A percentile compares a stretch with the other conserved stretches of the same genome.
These are phyloP conservation scores for Sugiyamaella marilandica DNA, from an alignment of 805 yeast species.

Conservation along the genomic window DNA sequence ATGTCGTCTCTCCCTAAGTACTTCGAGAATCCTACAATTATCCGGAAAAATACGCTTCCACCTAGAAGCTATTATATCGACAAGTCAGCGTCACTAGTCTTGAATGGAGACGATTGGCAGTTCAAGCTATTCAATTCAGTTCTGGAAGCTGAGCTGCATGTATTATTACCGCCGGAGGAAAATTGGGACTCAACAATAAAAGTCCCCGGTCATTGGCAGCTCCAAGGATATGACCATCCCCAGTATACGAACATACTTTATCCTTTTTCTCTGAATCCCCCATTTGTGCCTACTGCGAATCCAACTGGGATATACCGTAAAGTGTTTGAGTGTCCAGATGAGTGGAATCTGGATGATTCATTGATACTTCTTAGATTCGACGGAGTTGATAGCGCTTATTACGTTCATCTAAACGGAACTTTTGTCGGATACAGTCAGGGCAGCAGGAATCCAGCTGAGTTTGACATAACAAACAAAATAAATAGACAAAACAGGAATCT, in stretches of 20 bases:
- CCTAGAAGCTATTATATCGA: constrained; percentile 20
- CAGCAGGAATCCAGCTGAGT: constrained; percentile 35
- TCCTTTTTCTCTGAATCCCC: constrained; percentile 35
- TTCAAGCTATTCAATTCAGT: constrained; percentile 17
- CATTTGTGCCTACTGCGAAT: constrained; percentile 32
- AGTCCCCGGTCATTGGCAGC: constrained; percentile 39
- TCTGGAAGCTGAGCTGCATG: background rate
- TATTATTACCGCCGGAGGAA: background rate
- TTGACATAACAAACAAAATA: constrained; percentile 23
- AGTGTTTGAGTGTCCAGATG: constrained; percentile 21
- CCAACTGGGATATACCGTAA: constrained; percentile 35
- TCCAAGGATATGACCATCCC: constrained; percentile 35
- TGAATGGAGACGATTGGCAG: constrained; percentile 29
- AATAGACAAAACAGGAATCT: constrained; percentile 14
- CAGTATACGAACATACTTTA: constrained; percentile 33
- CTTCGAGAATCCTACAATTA: constrained; percentile 18
- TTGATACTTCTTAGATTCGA: constrained; percentile 32
- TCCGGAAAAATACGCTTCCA: constrained; percentile 12
- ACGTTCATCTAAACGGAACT: constrained; percentile 32
- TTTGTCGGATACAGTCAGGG: constrained; percentile 35
- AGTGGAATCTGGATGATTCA: constrained; percentile 14
- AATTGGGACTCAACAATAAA: constrained; percentile 9
- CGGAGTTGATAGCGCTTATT: constrained; percentile 36
- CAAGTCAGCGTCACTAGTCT: background rate
- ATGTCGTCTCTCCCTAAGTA: background rate